phyloP scores from a whole-genome alignment of 495 filamentous ascomycete species.

The Tuber borchii region DNA sequence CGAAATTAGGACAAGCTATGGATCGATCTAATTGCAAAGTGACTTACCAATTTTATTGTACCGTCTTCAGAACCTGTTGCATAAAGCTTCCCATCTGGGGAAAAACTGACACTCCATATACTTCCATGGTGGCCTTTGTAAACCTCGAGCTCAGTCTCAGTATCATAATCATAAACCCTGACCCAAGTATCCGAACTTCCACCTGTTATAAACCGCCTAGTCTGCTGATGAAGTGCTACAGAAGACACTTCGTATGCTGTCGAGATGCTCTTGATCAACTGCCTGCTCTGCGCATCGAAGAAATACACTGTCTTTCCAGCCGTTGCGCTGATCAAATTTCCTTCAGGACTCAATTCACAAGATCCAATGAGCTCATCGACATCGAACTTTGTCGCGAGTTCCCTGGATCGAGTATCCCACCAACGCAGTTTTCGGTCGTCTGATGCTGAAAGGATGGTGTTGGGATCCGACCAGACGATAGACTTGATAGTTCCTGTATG shows the following conservation, averaged over 20 bases:
- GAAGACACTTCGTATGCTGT: constrained; percentile 78
- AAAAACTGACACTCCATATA: constrained; percentile 91
- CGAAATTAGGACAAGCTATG: constrained; percentile 6
- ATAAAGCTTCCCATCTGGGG: constrained; percentile 89
- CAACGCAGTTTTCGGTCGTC: constrained; percentile 87
- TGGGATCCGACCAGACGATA: constrained; percentile 89
- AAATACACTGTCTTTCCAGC: constrained; percentile 90
- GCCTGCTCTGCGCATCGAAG: constrained; percentile 68
- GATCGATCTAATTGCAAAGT: not conserved
- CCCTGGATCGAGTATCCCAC: constrained; percentile 78
- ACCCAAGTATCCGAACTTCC: constrained; percentile 90
- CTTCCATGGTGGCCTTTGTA: constrained; percentile 97
- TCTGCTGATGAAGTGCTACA: constrained; percentile 75
- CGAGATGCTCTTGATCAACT: constrained; percentile 68
- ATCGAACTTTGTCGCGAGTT: constrained; percentile 61
- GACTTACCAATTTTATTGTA: constrained; percentile 72
- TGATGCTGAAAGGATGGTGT: constrained; percentile 77
- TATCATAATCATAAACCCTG: constrained; percentile 79
- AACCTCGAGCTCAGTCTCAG: constrained; percentile 69
- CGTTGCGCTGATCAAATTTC: constrained; percentile 43
- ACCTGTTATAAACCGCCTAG: constrained; percentile 77
- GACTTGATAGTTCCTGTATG: constrained; percentile 87
- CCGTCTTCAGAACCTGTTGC: constrained; percentile 95
- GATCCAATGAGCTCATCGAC: constrained; percentile 80
- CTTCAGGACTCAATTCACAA: constrained; percentile 68